Conservation (phyloP, 163 green algal species). For the Prototheca cutis region DNA sequence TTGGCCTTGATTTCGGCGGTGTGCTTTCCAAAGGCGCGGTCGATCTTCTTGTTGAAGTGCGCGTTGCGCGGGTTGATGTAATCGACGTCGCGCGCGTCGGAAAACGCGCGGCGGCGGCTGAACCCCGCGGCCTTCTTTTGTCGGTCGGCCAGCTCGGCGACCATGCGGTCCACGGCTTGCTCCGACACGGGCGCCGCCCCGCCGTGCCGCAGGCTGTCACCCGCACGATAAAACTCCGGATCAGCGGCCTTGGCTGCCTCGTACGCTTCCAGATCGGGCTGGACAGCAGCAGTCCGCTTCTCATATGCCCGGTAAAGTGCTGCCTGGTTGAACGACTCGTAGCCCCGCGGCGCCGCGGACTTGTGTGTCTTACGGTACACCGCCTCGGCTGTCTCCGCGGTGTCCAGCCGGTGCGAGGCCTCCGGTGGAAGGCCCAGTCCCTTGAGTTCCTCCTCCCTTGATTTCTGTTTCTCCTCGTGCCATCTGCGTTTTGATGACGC, state of each 20-base stretch:
- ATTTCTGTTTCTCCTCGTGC: constrained; percentile 65
- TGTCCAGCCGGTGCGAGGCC: constrained; percentile 64
- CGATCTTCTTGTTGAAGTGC: constrained; percentile 96
- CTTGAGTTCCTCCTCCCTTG: constrained; percentile 52
- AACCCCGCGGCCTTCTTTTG: constrained; percentile 30
- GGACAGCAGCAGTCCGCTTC: constrained; percentile 55
- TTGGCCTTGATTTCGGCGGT: constrained; percentile 64
- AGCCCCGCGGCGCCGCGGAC: constrained; percentile 58
- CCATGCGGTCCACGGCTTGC: constrained; percentile 72
- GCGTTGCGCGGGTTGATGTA: constrained; percentile 95
- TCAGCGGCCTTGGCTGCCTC: constrained; percentile 47
- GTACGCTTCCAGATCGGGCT: constrained; percentile 46
- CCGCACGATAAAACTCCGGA: constrained; percentile 59
- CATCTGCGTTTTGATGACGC: constrained; percentile 45
- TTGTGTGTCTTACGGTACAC: constrained; percentile 82
- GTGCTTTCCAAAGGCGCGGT: constrained; percentile 62
- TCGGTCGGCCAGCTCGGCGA: constrained; percentile 53
- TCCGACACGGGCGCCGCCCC: constrained; percentile 28
- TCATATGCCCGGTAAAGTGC: constrained; percentile 76
- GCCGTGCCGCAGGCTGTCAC: constrained; percentile 63
- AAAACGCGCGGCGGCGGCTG: constrained; percentile 36
- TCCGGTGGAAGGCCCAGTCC: constrained; percentile 54
- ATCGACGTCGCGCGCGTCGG: constrained; percentile 74
- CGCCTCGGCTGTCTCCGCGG: constrained; percentile 55
- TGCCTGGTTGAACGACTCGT: constrained; percentile 71